Percentiles rank a stretch among this genome's conserved stretches.
phyloP scores from a whole-genome alignment of 2,329 filamentous ascomycete genomes.

The Beauveria caledonica region DNA sequence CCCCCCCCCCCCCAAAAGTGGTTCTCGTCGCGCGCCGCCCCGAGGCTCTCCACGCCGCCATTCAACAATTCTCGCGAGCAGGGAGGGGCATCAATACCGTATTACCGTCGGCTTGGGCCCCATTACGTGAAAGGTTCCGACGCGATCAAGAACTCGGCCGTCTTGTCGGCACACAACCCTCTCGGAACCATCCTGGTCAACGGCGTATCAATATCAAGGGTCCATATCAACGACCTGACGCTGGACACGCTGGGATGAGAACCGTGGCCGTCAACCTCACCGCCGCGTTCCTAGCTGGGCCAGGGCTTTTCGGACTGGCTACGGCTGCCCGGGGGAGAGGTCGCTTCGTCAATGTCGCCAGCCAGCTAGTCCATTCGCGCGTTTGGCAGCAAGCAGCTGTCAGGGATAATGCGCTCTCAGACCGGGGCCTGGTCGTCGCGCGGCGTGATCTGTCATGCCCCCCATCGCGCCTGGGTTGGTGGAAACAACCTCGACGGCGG shows the following conservation, averaged over 20 bases:
- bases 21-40: constrained; percentile 23
- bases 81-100: constrained; percentile 17
- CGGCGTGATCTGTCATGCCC: constrained; percentile 26
- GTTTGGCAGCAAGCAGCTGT: constrained; percentile 23
- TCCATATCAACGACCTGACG: constrained; percentile 22
- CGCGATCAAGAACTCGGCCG: constrained; percentile 16
- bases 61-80: constrained; percentile 18
- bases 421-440: constrained; percentile 27
- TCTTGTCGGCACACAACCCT: constrained; percentile 7
- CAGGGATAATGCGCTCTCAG: constrained; percentile 25
- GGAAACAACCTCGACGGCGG: constrained; percentile 20
- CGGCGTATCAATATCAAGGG: constrained; percentile 22
- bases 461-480: constrained; percentile 25
- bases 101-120: constrained; percentile 10
- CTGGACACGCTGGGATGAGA: constrained; percentile 21
- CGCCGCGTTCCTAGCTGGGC: constrained; percentile 22
- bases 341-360: constrained; percentile 26
- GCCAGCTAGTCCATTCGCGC: constrained; percentile 26
- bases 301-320: constrained; percentile 23
- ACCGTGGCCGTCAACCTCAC: constrained; percentile 26
- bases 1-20: no score
- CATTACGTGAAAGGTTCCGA: constrained; percentile 16
- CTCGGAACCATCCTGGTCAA: constrained; percentile 27
- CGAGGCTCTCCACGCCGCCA: constrained; percentile 17
- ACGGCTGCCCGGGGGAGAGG: constrained; percentile 25